Conservation (phyloP, 139 green algal species). For the Haematococcus lacustris region DNA sequence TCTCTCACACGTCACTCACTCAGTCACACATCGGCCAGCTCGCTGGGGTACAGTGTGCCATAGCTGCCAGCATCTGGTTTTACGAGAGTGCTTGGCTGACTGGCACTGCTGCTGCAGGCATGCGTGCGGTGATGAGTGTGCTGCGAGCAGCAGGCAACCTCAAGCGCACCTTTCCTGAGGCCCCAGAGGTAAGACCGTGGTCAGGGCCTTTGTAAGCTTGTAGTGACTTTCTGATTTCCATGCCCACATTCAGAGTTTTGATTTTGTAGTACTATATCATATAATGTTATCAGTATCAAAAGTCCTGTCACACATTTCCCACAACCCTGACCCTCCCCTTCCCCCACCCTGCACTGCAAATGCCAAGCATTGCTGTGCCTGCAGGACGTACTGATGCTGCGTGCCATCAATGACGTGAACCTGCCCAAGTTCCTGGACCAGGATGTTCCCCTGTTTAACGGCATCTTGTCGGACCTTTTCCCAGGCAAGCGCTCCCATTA, state of each 20-base stretch:
- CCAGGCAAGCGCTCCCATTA: too few relatives aligned
- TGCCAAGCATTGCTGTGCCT: too few relatives aligned
- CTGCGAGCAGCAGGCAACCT: constrained; percentile 63
- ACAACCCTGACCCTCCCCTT: background rate
- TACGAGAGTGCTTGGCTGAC: constrained; percentile 48
- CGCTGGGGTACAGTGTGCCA: too few relatives aligned
- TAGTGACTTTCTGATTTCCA: too few relatives aligned
- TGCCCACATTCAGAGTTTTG: too few relatives aligned
- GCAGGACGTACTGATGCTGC: constrained; percentile 68
- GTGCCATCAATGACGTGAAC: constrained; percentile 75
- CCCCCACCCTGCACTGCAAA: background rate
- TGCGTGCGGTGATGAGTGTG: constrained; percentile 72
- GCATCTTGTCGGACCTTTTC: constrained; percentile 68
- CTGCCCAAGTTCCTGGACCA: constrained; percentile 81
- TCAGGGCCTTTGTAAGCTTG: background rate
- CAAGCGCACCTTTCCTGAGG: constrained; percentile 41
- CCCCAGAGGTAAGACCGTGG: background rate
- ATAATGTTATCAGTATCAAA: too few relatives aligned
- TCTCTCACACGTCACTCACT: too few relatives aligned
- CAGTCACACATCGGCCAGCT: too few relatives aligned
- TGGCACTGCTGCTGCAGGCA: constrained; percentile 63
- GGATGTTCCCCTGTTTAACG: constrained; percentile 77
- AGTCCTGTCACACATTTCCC: background rate
- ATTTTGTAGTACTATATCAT: too few relatives aligned
- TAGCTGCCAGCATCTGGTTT: constrained; percentile 12